Base-by-base conservation (phyloP, 257 asterid species). In the Solanum tarapatanum region DNA sequence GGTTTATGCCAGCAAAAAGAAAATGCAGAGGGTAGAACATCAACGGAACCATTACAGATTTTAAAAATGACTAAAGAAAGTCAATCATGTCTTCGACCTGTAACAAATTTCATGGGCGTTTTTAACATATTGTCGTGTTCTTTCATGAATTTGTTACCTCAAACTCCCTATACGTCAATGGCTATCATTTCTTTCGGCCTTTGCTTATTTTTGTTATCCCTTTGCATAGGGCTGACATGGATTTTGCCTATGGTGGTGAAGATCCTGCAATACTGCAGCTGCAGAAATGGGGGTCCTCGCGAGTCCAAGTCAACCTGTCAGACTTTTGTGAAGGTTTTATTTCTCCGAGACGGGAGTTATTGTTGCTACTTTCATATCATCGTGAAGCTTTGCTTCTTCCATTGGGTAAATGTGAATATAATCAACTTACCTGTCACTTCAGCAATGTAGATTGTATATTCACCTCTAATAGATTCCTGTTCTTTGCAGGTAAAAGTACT, bases 221-320 rank as follows among this genome's bases (percentile, higher is more conserved):
- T 48, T 82, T 76, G 83, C 23, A 76, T 76, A 82, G 85, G 68
- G 36, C 30, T 82, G 70, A 43, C 41, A 89, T 89, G 91, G 88
- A 89, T 89, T 82, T 90, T 86, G 66, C 88, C 72, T 88, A 58
- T 21, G 87, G 82, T 74, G 95, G 89, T 62, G 95, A 94, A 87
- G 92, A 91, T 87, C 96, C 92, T 69, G 91, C 95, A 30, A 88
- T 93, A 69, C 87, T 97, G 94, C 97, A 94, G 94, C 92, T 97
- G 93, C 94, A 92, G 89, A 97, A 92, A 89, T 97, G 98, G 98
- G 94, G 90, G 58, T 90, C 95, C 86, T 89, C 96, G 72, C 96
- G 93, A 41, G 90, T 92, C 88, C 96, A 94, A 58, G 89, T 93
- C 73, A 92, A 89, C 89, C 94, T 95, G 87, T 93, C 95, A 43